A percentile compares a stretch with the other conserved stretches of the same genome.
phyloP scores from a whole-genome alignment of 768 basidiomycete species.

The Trametes punicea region DNA sequence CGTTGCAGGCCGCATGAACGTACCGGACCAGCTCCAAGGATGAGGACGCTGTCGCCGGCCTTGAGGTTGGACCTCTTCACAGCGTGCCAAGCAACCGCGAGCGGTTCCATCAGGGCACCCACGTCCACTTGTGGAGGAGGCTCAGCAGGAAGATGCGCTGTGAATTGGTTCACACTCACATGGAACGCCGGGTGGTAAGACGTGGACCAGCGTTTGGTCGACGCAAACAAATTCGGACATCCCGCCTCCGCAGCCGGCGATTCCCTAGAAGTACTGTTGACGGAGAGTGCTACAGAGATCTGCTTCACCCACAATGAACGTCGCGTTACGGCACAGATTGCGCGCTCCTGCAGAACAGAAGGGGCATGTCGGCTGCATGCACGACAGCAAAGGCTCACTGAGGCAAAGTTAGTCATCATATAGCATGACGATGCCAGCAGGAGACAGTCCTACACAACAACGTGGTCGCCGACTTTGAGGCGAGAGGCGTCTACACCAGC shows the following conservation, averaged over 20 bases:
- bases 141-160: neutral
- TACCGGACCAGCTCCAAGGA: slow-evolving; percentile 45
- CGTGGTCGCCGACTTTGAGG: slow-evolving; percentile 13
- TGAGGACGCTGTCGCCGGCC: slow-evolving; percentile 36
- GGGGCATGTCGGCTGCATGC: neutral
- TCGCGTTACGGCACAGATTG: slow-evolving; percentile 10
- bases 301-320: slow-evolving; percentile 33
- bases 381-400: neutral
- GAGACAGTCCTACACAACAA: slow-evolving; percentile 6
- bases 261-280: slow-evolving; percentile 30
- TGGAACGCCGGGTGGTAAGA: slow-evolving; percentile 36
- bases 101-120: slow-evolving; percentile 44
- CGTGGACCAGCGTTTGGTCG: slow-evolving; percentile 36
- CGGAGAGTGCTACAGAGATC: neutral
- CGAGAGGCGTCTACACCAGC: neutral
- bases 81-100: slow-evolving; percentile 44
- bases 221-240: slow-evolving; percentile 39
- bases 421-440: neutral
- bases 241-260: slow-evolving; percentile 40
- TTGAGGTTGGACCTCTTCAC: slow-evolving; percentile 39
- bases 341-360: neutral
- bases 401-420: neutral
- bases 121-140: slow-evolving; percentile 36
- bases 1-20: slow-evolving; percentile 9
- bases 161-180: slow-evolving; percentile 27